Conservation (phyloP, 129 eudicot species). For the Deinandra increscens region DNA sequence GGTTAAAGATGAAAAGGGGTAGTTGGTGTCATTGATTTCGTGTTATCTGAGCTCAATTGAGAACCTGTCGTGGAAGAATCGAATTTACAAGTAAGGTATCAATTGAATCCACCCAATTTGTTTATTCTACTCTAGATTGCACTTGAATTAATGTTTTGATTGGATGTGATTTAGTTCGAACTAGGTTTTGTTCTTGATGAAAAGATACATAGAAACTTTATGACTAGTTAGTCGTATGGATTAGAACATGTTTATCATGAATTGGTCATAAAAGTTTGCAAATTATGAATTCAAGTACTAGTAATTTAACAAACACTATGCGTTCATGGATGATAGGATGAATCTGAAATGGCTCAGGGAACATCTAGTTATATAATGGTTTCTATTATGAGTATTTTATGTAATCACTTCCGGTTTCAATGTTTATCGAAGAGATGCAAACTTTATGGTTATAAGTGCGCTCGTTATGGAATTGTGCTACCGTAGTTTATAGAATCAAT, state of each 20-base stretch:
- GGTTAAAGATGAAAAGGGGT: background rate
- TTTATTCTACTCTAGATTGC: constrained; percentile 4
- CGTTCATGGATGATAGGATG: no score
- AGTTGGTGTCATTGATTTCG: background rate
- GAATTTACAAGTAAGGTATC: constrained; percentile 30
- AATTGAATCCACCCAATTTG: background rate
- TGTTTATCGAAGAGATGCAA: constrained; percentile 2
- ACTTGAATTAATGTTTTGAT: background rate
- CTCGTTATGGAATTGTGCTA: background rate
- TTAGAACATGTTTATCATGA: no score
- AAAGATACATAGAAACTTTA: background rate
- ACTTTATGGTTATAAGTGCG: background rate
- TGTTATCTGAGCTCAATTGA: constrained; percentile 10
- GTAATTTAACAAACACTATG: background rate
- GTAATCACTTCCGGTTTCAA: background rate
- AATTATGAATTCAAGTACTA: background rate
- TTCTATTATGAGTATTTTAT: background rate
- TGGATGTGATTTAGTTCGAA: background rate
- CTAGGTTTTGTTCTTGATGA: background rate
- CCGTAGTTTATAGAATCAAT: background rate
- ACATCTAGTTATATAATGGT: background rate
- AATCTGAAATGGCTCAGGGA: background rate
- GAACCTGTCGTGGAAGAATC: constrained; percentile 6
- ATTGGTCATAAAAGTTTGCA: background rate
- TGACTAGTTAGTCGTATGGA: no score